Conservation (phyloP, 176 grass and related monocot genomes). For the Eragrostis curvula region DNA sequence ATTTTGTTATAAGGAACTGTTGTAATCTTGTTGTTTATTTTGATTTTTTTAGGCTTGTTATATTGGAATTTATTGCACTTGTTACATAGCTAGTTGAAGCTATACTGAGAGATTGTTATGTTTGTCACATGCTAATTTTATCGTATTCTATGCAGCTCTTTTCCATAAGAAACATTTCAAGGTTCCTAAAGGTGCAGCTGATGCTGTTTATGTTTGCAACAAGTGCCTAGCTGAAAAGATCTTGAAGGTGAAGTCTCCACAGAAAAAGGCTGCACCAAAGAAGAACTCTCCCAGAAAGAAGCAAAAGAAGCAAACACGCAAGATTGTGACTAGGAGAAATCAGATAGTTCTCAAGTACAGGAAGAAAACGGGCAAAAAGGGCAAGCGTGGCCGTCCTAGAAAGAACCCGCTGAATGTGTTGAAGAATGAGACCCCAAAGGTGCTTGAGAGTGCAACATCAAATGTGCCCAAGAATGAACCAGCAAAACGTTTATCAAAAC, state of each 20-base stretch:
- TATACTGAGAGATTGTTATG: conserved; percentile 1
- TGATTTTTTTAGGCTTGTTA: conserved; percentile 23
- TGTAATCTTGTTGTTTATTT: conserved; percentile 19
- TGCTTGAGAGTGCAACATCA: conserved; percentile 30
- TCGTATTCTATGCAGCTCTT: conserved; percentile 66
- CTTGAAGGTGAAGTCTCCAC: conserved; percentile 44
- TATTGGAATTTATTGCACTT: background rate
- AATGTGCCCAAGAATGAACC: conserved; percentile 40
- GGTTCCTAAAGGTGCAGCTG: conserved; percentile 62
- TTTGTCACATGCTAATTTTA: conserved; percentile 48
- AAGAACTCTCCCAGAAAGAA: conserved; percentile 49
- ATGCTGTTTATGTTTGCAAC: conserved; percentile 71
- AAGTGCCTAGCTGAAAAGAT: conserved; percentile 74
- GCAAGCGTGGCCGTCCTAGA: conserved; percentile 48
- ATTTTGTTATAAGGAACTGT: conserved; percentile 14
- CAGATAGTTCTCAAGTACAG: conserved; percentile 54
- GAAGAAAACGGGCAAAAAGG: conserved; percentile 56
- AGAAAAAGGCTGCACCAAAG: conserved; percentile 53
- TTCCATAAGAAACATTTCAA: conserved; percentile 98
- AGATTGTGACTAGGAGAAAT: conserved; percentile 55
- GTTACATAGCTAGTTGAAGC: conserved; percentile 20
- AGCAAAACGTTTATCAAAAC: conserved; percentile 52
- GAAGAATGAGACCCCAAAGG: conserved; percentile 34
- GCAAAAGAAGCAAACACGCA: conserved; percentile 47
- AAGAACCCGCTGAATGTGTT: conserved; percentile 25